phyloP scores from a whole-genome alignment of 805 yeast genomes.

The Wickerhamiella spandovensis region DNA sequence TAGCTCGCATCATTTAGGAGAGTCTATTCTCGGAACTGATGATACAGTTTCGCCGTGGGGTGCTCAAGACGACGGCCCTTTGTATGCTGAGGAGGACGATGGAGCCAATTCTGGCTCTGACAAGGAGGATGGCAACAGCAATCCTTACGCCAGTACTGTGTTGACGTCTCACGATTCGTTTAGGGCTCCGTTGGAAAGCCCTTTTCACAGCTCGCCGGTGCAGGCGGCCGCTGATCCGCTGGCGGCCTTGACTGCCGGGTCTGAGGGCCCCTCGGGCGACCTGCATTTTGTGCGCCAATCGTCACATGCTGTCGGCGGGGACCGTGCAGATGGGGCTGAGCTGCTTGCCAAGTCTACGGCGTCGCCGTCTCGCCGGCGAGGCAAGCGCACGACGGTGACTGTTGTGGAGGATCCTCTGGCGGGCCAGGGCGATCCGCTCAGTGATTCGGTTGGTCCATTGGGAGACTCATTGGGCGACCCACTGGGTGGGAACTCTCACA shows the following conservation, averaged over 20 bases:
- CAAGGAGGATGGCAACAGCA: neutral
- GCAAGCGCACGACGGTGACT: neutral
- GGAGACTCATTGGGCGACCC: neutral
- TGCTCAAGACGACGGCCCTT: neutral
- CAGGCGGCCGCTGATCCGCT: neutral
- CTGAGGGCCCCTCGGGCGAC: neutral
- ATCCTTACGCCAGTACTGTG: neutral
- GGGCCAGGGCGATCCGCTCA: neutral
- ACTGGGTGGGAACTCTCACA: too few relatives aligned
- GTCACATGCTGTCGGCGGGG: neutral
- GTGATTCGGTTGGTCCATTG: neutral
- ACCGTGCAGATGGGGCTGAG: neutral
- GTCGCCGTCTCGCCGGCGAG: neutral
- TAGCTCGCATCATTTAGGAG: neutral
- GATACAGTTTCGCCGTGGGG: constrained; percentile 1
- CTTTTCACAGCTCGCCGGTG: neutral
- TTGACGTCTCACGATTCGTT: neutral
- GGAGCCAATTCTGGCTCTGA: neutral
- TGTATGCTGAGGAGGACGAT: neutral
- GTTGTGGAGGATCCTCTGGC: neutral
- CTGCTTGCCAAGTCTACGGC: too few relatives aligned
- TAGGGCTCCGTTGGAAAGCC: neutral
- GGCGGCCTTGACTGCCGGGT: neutral
- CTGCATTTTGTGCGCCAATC: neutral
- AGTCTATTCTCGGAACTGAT: neutral